Evolutionary conservation across 805 yeast genomes (phyloP), one percentile per base, ranked within the genome.

Genomic region (Candida coleopterorum): DNA sequence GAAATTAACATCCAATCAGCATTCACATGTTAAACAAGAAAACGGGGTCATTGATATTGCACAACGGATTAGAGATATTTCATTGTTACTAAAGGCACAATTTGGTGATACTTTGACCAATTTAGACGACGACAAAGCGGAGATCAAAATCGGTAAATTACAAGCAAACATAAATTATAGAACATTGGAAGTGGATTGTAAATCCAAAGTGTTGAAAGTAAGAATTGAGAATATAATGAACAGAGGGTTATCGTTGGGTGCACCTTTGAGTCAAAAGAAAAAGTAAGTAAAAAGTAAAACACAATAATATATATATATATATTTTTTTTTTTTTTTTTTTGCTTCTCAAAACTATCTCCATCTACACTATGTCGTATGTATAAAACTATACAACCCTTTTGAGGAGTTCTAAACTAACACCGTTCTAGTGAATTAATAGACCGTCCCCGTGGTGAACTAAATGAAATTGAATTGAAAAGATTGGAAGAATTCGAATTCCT

Each of bases 401-500:
- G 7, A 6, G 4, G 32, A 16, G n/a, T n/a, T n/a, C n/a, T 12
- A 9, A 20, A 23, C 18, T 18, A 23, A 20, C 18, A 9, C 61
- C 22, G 2, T 14, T 32, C 11, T 43, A 80, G 85, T 36, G 90
- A 83, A 35, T 67, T 83, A 28, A 62, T 77, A 36, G 83, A 83
- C 52, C 77, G 81, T 43, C 88, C 94, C 18, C 77, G 83, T 46
- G 72, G 85, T 4, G 96, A 89, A 51, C 71, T 90, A 34, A 76
- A 88, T 8, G 86, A 83, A 46, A 72, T 73, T 15, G 97, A 93
- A 54, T 74, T 87, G 21, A 81, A 77, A 35, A 81, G 77, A 47
- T 67, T 89, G 23, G 97, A 90, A 56, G 96, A 89, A 53, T 87
- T 80, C 53, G 97, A 90, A 56, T 85, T 86, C 52, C 70, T 75